Evolutionary conservation across 371 early-diverging fungal species (phyloP).

Genomic region (Lichtheimia ornata): DNA sequence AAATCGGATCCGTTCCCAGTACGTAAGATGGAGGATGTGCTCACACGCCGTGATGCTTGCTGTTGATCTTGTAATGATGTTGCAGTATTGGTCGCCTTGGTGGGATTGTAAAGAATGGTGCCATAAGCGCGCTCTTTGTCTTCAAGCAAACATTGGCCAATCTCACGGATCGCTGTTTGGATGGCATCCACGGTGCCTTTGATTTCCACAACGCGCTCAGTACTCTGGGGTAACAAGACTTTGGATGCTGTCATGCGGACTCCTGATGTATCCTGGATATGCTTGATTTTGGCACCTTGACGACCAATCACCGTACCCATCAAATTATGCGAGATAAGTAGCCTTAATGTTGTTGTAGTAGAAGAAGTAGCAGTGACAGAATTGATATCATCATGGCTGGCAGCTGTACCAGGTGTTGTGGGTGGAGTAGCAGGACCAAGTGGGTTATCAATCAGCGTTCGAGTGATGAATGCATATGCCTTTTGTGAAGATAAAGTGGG

Average conservation of each 20-base stretch:
- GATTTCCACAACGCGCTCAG: constrained; percentile 84
- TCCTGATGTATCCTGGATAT: constrained; percentile 81
- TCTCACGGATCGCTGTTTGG: constrained; percentile 74
- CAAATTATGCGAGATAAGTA: constrained; percentile 80
- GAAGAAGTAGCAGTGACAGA: neutral
- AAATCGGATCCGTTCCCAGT: constrained; percentile 53
- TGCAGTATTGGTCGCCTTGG: constrained; percentile 17
- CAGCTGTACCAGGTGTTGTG: constrained; percentile 27
- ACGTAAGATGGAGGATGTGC: constrained; percentile 52
- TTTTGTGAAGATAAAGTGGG: constrained; percentile 7
- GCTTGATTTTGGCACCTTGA: constrained; percentile 83
- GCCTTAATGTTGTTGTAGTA: constrained; percentile 51
- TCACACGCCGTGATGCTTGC: constrained; percentile 5
- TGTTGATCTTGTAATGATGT: constrained; percentile 22
- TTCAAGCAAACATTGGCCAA: constrained; percentile 44
- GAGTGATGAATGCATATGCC: constrained; percentile 63
- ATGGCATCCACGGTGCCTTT: constrained; percentile 74
- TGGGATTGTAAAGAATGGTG: constrained; percentile 47
- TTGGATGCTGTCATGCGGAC: constrained; percentile 83
- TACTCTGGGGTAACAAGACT: constrained; percentile 81
- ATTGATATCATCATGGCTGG: neutral
- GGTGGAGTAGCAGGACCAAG: constrained; percentile 21
- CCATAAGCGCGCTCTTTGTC: constrained; percentile 50
- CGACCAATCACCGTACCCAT: constrained; percentile 90
- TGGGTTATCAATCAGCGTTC: constrained; percentile 75